These are phyloP conservation scores for Pyronema omphalodes DNA, from an alignment of 495 filamentous ascomycete species.

Conservation along the genomic window DNA sequence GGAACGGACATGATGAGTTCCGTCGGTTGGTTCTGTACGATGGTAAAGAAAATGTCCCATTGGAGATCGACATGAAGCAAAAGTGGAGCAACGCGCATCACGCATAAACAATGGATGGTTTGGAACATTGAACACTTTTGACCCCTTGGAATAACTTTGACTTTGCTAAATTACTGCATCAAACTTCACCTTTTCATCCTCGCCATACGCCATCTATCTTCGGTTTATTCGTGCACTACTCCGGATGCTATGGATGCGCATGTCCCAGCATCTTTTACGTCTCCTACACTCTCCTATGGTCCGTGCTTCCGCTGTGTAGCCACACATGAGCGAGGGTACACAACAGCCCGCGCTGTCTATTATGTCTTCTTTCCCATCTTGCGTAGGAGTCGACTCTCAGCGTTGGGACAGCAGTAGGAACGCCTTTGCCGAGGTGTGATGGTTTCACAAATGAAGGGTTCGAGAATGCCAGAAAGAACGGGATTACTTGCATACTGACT, in stretches of 20 bases:
- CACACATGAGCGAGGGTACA: neutral
- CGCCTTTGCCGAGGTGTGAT: neutral
- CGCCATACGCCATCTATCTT: no score
- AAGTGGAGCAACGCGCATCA: neutral
- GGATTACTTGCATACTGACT: neutral
- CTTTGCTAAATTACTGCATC: no score
- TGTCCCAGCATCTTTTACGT: no score
- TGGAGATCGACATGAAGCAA: neutral
- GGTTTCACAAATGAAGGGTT: neutral
- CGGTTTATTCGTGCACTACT: no score
- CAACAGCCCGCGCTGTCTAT: neutral
- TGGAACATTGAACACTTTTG: no score
- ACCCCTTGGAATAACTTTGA: no score
- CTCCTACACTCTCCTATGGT: neutral
- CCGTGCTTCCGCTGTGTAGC: slow-evolving; percentile 1
- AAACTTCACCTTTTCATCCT: no score
- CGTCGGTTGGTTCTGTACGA: neutral
- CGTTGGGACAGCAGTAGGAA: no score
- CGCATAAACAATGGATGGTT: neutral
- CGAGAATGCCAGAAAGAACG: neutral
- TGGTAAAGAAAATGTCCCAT: neutral
- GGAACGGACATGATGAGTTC: neutral
- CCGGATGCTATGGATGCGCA: no score
- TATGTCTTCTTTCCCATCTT: neutral
- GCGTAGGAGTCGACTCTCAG: neutral